Evolutionary conservation across 192 early-diverging fungal genomes (phyloP).

Genomic region (Backusella luteola): DNA sequence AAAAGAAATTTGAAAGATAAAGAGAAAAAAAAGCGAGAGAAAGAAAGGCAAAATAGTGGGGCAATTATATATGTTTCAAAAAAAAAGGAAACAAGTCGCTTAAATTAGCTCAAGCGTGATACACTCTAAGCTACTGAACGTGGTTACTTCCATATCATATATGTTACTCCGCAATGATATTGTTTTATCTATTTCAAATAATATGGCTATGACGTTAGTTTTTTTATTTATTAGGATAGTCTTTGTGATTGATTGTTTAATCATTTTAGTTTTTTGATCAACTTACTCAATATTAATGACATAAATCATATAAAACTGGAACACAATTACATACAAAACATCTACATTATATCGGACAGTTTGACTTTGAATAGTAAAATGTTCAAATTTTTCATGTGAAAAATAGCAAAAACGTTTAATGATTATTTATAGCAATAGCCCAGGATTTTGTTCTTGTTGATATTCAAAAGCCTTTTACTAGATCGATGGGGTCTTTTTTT

Average conservation of each 20-base stretch:
- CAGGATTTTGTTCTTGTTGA: not conserved
- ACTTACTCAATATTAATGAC: not conserved
- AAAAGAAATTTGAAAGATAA: not conserved
- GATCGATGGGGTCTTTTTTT: not conserved
- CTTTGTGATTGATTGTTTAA: not conserved
- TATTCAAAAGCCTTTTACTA: not conserved
- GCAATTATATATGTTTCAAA: not conserved
- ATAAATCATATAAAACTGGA: not conserved
- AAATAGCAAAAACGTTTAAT: not conserved
- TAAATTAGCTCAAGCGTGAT: not conserved
- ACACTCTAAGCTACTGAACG: not conserved
- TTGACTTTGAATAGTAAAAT: not conserved
- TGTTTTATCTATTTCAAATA: not conserved
- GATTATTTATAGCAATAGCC: not conserved
- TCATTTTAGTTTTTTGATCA: not conserved
- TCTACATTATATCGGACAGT: not conserved
- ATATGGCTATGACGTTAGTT: not conserved
- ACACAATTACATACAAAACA: not conserved
- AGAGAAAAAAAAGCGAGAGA: not conserved
- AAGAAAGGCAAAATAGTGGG: not conserved
- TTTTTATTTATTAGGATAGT: not conserved
- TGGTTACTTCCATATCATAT: conserved; percentile 4
- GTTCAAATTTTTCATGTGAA: not conserved
- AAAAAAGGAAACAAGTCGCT: not conserved
- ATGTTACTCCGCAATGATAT: not conserved